Evolutionary conservation across 2,329 filamentous ascomycete genomes (phyloP), one percentile per base, ranked within the genome.

Genomic region (Diaporthe citri): DNA sequence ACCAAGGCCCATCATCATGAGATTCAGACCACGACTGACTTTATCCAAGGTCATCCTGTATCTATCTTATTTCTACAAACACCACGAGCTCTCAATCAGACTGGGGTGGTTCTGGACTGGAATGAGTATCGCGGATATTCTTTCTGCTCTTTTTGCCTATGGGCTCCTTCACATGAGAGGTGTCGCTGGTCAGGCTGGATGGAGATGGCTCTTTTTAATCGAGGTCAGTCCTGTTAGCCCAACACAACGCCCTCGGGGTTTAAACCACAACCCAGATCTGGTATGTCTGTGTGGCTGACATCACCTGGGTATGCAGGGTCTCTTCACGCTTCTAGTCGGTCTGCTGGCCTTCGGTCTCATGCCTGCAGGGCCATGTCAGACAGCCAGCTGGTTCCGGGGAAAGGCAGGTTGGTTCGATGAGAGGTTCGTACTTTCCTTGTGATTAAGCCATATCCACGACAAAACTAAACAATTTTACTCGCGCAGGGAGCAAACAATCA

Each of bases 371-470:
- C 86, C 87, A 0, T 85, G 84, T 4, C 86, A 91, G 76, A 91
- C 89, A 0, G 84, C 85, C 22, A 87, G 85, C 73, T 89, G 87
- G 87, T 89, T 90, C 77, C 84, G 86, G 3, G 86, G 88, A 4
- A 86, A 85, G 36, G 86, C 88, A 2, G 87, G 89, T 0, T 93
- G 91, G 91, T 93, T 92, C 80, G 88, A 79, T 4, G 88, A 91
- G 59, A 87, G 81, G 80, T 81, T 5, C 6, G 62, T 36, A 17
- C 6, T 77, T 77, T 48, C 20, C n/a, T 8, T 9, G n/a, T 25
- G 25, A 22, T 2, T 13, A 34, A 28, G 41, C 2, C 31, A 52
- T 56, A 46, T 10, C 31, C 8, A 60, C 3, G 2, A 17, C 15
- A 4, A 22, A 48, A 6, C 22, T 28, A 34, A 34, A 31, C 25